Base-by-base conservation (phyloP, 257 asterid genomes). In the Asclepias syriaca region DNA sequence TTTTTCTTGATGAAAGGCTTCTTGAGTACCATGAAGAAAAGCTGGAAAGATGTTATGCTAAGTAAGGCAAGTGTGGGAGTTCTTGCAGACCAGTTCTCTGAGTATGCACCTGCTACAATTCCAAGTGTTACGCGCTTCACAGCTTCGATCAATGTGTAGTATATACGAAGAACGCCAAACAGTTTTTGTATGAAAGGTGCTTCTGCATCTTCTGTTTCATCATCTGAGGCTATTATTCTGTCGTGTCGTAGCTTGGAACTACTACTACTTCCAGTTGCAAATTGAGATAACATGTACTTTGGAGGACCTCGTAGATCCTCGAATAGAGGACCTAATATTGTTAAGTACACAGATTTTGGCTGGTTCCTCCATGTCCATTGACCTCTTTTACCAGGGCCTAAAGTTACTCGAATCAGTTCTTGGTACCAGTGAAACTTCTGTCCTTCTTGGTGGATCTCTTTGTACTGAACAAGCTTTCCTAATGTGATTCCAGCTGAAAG, bases 241-340 rank as follows among this genome's bases (percentile, higher is more conserved):
- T 81, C 90, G 13, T 72, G 40, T 32, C 32, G 75, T 13, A 75
- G 70, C 81, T 82, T 87, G 16, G 72, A 50, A 73, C 80, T 85
- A 73, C 80, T 85, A 73, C 80, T 85, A 73, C 80, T 85, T 39
- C 85, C 80, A 32, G 86, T 89, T 0, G 91, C 50, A 58, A 94
- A 84, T 70, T 91, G 98, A 32, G 98, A 87, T 72, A 94, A 87
- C 98, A 94, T 94, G 83, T 94, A 94, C 75, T 94, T 89, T 15
- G 97, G 98, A 0, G 98, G 98, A 65, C 99, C 99, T 75, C 99
- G 78, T 8, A 91, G 90, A 75, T 94, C 99, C 82, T 91, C 99
- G 15, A 91, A 94, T n/a, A 94, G 68, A 11, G 99, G 97, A 1
- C 99, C 97, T 10, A 94, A 59, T 61, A 84, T 85, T 61, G 87